Base-by-base conservation (phyloP, 306 rosid genomes). In the Pterocarpus macrocarpus region DNA sequence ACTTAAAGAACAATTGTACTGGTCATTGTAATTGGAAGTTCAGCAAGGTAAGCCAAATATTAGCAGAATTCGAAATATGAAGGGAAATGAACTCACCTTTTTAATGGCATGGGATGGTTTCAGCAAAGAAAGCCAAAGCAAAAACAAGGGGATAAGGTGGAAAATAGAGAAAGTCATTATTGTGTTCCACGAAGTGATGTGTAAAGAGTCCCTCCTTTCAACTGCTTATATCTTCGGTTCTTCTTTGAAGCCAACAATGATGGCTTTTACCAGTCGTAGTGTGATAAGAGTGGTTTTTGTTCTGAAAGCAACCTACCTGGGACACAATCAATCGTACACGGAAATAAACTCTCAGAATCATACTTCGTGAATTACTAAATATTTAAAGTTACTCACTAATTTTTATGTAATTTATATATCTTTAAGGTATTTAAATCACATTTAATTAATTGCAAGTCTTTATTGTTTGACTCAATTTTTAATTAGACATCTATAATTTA, bases 21-120 rank as follows among this genome's bases (percentile, higher is more conserved):
- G 47, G 30, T n/a, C 12, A 36, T 64, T 64, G 30, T 22, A 13
- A 57, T 73, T 32, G 35, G 16, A 61, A 61, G 8, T 17, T 3
- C 12, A 53, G 10, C 30, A 77, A 13, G 28, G 52, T 30, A 53
- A 65, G 64, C n/a, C 64, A 12, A 53, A 9, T 44, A 44, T 44
- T 7, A 44, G 12, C 50, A 44, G 12, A 44, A 44, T 10, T 44
- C 9, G 3, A 44, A 44, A 8, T 44, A 44, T 7, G 9, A 44
- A 44, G 65, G 0, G 7, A 49, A 11, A n/a, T 30, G 32, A 52
- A 55, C 73, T 73, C 73, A 66, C 81, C 73, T 69, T 68, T 61
- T 75, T 74, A 2, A 41, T 74, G 73, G 84, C 81, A 64, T 84
- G 58, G 41, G 74, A 67, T 59, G 87, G 55, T 75, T 80, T 57